Percentiles rank a stretch among this genome's conserved stretches.
Evolutionary conservation across 345 rosid species (phyloP).

Genomic region (Gossypium ekmanianum): DNA sequence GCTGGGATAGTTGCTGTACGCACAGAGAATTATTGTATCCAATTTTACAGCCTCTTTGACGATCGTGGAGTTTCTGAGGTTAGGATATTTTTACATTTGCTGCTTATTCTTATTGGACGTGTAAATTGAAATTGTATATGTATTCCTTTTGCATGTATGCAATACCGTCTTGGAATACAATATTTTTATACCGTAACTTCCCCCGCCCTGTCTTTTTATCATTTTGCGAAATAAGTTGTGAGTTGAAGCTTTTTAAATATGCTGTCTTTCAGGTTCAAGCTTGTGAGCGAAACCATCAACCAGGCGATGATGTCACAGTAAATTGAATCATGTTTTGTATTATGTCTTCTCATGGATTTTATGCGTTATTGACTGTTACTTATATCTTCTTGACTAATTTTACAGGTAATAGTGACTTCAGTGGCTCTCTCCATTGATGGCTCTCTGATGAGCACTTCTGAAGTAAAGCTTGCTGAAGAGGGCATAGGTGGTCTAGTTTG

Average conservation of each 20-base stretch:
- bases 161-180: neutral
- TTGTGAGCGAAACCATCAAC: slow-evolving; percentile 97
- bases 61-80: slow-evolving; percentile 89
- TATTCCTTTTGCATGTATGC: neutral
- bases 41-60: slow-evolving; percentile 75
- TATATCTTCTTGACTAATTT: slow-evolving; percentile 21
- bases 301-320: slow-evolving; percentile 88
- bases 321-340: slow-evolving; percentile 15
- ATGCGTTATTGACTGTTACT: neutral
- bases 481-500: slow-evolving; percentile 81
- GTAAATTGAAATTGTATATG: neutral
- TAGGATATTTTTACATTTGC: slow-evolving; percentile 10
- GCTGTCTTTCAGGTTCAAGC: slow-evolving; percentile 64
- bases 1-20: slow-evolving; percentile 75
- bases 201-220: neutral
- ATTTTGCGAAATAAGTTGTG: slow-evolving; percentile 7
- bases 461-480: slow-evolving; percentile 83
- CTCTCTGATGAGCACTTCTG: slow-evolving; percentile 74
- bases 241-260: slow-evolving; percentile 18
- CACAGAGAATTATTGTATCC: slow-evolving; percentile 76
- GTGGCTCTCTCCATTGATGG: slow-evolving; percentile 79
- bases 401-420: slow-evolving; percentile 69
- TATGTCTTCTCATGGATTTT: neutral
- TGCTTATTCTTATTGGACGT: neutral
- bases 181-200: neutral